Percentiles rank a stretch among this genome's conserved stretches.
Conservation (phyloP, 345 rosid genomes). For the Erysimum cheiranthoides region DNA sequence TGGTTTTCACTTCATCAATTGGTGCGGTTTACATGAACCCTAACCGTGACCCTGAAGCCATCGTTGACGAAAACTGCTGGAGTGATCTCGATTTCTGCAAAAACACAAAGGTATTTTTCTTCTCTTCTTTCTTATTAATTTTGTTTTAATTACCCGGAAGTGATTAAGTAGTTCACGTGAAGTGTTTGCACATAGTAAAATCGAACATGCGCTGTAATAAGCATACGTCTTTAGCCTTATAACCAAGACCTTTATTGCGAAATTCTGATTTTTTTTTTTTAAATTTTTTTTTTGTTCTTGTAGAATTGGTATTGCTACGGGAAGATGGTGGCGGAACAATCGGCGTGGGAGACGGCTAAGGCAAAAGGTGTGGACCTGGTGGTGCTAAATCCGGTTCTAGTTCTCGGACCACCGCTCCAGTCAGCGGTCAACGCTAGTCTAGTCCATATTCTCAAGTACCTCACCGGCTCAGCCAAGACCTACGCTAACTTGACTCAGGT, state of each 20-base stretch:
- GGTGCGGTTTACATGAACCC: constrained; percentile 98
- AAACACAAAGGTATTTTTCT: constrained; percentile 72
- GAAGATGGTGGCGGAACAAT: constrained; percentile 88
- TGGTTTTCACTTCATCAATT: constrained; percentile 90
- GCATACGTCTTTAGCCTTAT: neutral
- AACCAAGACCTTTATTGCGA: neutral
- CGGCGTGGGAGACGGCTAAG: constrained; percentile 77
- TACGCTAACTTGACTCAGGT: constrained; percentile 89
- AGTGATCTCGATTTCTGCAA: constrained; percentile 97
- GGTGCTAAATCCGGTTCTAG: constrained; percentile 84
- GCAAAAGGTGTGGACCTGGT: constrained; percentile 87
- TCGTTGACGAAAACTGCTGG: constrained; percentile 95
- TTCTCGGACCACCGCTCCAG: constrained; percentile 87
- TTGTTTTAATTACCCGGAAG: no score
- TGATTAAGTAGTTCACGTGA: no score
- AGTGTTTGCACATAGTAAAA: no score
- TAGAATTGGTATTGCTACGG: constrained; percentile 99
- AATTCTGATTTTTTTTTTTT: neutral
- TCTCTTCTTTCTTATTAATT: neutral
- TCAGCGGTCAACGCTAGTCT: constrained; percentile 77
- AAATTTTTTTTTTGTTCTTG: neutral
- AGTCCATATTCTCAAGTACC: constrained; percentile 91
- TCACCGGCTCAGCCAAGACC: constrained; percentile 92
- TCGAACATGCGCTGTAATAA: neutral
- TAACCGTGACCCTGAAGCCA: constrained; percentile 65